Evolutionary conservation across 2,329 filamentous ascomycete species (phyloP).

Genomic region (Rutstroemia sp.): DNA sequence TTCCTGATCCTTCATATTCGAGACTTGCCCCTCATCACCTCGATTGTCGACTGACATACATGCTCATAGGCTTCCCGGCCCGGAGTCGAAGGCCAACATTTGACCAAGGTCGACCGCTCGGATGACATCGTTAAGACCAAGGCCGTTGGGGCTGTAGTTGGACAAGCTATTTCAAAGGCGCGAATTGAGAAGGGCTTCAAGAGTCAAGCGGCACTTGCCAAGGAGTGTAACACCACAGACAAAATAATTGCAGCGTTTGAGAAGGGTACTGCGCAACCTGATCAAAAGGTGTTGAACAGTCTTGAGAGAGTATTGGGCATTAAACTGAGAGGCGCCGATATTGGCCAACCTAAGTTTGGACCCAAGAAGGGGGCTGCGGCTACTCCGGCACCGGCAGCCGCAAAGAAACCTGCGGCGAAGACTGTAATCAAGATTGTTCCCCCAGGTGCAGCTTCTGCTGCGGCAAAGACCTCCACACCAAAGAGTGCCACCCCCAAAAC

Average conservation of each 20-base stretch:
- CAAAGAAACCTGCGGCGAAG: slow-evolving; percentile 14
- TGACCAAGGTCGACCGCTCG: slow-evolving; percentile 95
- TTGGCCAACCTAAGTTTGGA: slow-evolving; percentile 74
- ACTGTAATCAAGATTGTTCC: slow-evolving; percentile 4
- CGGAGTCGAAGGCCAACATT: slow-evolving; percentile 75
- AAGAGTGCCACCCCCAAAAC: background rate
- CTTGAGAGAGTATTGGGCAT: slow-evolving; percentile 70
- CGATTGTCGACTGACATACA: too few relatives aligned
- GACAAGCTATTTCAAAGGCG: slow-evolving; percentile 72
- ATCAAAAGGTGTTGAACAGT: slow-evolving; percentile 70
- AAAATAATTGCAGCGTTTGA: slow-evolving; percentile 79
- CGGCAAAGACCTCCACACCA: background rate
- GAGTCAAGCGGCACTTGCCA: slow-evolving; percentile 82
- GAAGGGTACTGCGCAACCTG: slow-evolving; percentile 67
- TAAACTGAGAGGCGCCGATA: slow-evolving; percentile 77
- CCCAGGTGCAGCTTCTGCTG: background rate
- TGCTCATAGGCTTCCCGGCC: slow-evolving; percentile 41
- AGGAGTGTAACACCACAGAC: slow-evolving; percentile 81
- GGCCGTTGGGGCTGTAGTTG: slow-evolving; percentile 74
- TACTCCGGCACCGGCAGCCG: background rate
- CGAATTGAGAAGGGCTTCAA: slow-evolving; percentile 81
- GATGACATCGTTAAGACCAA: slow-evolving; percentile 98
- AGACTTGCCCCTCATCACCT: background rate
- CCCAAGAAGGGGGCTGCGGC: slow-evolving; percentile 31
- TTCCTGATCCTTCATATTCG: background rate